phyloP scores from a whole-genome alignment of 2,329 filamentous ascomycete genomes.

The Rosellinia necatrix region DNA sequence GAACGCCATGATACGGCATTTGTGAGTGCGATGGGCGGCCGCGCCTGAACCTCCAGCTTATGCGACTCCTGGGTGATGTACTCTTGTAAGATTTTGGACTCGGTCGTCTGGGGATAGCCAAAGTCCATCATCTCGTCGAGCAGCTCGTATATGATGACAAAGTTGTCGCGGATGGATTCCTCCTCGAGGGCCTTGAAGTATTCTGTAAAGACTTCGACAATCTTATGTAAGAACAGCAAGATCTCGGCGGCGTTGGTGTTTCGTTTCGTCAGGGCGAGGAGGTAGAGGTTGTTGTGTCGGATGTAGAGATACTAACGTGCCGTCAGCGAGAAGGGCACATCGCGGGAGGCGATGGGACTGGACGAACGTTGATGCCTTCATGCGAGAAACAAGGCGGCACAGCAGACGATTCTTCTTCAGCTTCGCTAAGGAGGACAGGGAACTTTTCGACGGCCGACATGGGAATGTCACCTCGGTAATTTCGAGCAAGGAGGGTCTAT shows the following conservation, averaged over 20 bases:
- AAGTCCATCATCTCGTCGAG: constrained; percentile 99
- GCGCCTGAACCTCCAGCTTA: constrained; percentile 94
- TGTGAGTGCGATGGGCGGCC: constrained; percentile 95
- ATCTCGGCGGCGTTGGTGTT: constrained; percentile 99
- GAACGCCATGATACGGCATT: constrained; percentile 98
- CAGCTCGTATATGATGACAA: constrained; percentile 98
- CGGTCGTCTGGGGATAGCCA: constrained; percentile 97
- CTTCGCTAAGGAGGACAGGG: constrained; percentile 91
- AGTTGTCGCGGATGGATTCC: constrained; percentile 98
- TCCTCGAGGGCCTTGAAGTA: constrained; percentile 99
- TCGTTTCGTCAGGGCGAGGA: constrained; percentile 95
- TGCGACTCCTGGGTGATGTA: constrained; percentile 99
- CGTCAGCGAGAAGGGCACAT: constrained; percentile 13
- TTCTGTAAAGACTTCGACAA: constrained; percentile 98
- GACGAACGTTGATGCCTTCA: constrained; percentile 92
- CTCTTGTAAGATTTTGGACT: constrained; percentile 97
- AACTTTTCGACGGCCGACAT: constrained; percentile 99
- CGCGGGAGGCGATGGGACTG: neutral
- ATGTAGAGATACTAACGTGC: constrained; percentile 93
- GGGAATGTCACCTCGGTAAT: constrained; percentile 97
- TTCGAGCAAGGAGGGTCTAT: constrained; percentile 95
- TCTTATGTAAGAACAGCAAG: constrained; percentile 94
- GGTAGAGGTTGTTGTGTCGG: constrained; percentile 97
- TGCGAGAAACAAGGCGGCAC: constrained; percentile 98
- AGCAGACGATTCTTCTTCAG: constrained; percentile 97